phyloP scores from a whole-genome alignment of 2,329 filamentous ascomycete species.

The Fusarium tuaranense region DNA sequence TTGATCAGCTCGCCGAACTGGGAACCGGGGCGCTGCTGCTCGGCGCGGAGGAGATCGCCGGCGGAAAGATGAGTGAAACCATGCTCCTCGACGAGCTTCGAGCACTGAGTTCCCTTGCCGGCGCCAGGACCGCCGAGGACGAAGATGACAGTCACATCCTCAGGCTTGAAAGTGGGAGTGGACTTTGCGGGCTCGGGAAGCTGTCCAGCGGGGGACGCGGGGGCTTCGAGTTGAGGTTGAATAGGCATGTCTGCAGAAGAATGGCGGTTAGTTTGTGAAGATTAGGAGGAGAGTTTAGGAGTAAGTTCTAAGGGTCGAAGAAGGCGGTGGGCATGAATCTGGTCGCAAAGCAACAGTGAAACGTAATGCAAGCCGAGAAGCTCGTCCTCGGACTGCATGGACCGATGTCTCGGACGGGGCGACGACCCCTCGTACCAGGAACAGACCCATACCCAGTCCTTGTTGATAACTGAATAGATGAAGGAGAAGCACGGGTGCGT shows the following conservation, averaged over 20 bases:
- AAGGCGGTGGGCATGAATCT: slow-evolving; percentile 12
- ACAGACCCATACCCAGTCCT: not conserved
- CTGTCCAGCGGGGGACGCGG: slow-evolving; percentile 40
- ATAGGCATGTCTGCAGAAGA: slow-evolving; percentile 22
- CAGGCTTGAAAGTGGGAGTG: slow-evolving; percentile 77
- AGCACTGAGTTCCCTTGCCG: slow-evolving; percentile 97
- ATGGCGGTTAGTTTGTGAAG: slow-evolving; percentile 7
- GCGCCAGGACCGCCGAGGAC: slow-evolving; percentile 95
- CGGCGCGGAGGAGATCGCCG: slow-evolving; percentile 91
- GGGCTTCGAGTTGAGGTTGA: slow-evolving; percentile 24
- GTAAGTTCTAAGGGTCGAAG: not conserved
- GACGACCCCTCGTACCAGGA: slow-evolving; percentile 2
- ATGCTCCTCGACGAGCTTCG: slow-evolving; percentile 86
- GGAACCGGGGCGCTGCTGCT: slow-evolving; percentile 87
- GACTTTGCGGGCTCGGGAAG: slow-evolving; percentile 62
- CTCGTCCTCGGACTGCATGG: slow-evolving; percentile 19
- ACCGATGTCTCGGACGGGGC: slow-evolving; percentile 18
- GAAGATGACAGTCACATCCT: slow-evolving; percentile 91
- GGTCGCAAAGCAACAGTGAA: slow-evolving; percentile 6
- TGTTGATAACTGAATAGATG: not conserved
- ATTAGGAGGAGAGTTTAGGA: not conserved
- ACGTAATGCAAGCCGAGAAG: slow-evolving; percentile 10
- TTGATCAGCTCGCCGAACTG: slow-evolving; percentile 95
- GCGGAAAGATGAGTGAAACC: slow-evolving; percentile 94
- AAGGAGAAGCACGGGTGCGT: slow-evolving; percentile 1